Conservation (phyloP, 192 early-diverging fungal genomes). For the Ambispora gerdemannii region DNA sequence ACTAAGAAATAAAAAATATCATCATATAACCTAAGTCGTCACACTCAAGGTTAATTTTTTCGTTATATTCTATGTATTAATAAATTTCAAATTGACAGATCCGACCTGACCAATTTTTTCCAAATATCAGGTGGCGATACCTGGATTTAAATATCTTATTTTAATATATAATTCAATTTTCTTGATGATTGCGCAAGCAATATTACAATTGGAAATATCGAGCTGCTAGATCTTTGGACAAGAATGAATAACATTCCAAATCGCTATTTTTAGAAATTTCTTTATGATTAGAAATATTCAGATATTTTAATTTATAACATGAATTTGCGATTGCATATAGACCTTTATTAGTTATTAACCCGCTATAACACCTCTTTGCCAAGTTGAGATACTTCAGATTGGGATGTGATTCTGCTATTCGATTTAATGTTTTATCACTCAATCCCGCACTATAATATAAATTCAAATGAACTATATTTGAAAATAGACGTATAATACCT, state of each 20-base stretch:
- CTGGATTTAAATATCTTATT: slow-evolving; percentile 26
- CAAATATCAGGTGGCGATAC: slow-evolving; percentile 24
- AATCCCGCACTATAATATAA: not conserved
- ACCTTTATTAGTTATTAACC: not conserved
- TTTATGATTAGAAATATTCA: too few species aligned
- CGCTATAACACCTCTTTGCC: too few species aligned
- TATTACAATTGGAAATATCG: slow-evolving; percentile 6
- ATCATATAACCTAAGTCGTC: slow-evolving; percentile 7
- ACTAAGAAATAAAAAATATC: too few species aligned
- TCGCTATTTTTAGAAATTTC: not conserved
- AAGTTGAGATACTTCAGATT: slow-evolving; percentile 1
- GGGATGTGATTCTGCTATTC: not conserved
- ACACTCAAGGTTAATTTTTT: slow-evolving; percentile 23
- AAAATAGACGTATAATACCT: not conserved
- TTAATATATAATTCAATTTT: slow-evolving; percentile 29
- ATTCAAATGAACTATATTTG: slow-evolving; percentile 1
- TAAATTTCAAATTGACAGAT: slow-evolving; percentile 13
- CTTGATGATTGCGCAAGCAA: not conserved
- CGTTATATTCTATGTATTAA: slow-evolving; percentile 14
- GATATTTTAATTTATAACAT: slow-evolving; percentile 1
- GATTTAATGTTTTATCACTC: slow-evolving; percentile 1
- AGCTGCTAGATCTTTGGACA: not conserved
- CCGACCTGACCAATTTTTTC: slow-evolving; percentile 16
- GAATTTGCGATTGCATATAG: not conserved
- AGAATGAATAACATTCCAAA: slow-evolving; percentile 6